These are phyloP conservation scores for Shiraia sp. DNA, from an alignment of 2,329 filamentous ascomycete species.

Conservation along the genomic window DNA sequence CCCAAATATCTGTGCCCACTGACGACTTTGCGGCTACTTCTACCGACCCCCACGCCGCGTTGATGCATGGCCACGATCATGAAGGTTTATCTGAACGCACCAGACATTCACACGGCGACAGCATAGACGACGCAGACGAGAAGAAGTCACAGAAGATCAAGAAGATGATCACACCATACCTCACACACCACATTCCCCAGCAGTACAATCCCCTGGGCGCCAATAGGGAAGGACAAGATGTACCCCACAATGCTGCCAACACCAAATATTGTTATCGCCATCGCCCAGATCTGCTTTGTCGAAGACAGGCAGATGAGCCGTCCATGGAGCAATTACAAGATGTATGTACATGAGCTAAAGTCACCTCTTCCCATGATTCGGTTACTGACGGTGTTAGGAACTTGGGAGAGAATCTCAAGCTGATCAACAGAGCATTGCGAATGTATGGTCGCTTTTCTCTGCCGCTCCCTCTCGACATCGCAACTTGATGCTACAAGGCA, in stretches of 20 bases:
- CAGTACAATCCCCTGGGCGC: slow-evolving; percentile 80
- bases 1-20: slow-evolving; percentile 3
- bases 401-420: slow-evolving; percentile 78
- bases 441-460: slow-evolving; percentile 97
- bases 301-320: slow-evolving; percentile 87
- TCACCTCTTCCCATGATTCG: neutral
- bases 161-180: slow-evolving; percentile 82
- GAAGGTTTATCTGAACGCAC: slow-evolving; percentile 34
- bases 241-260: slow-evolving; percentile 58
- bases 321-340: slow-evolving; percentile 95
- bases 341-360: slow-evolving; percentile 57
- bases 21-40: slow-evolving; percentile 13
- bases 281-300: slow-evolving; percentile 89
- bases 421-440: slow-evolving; percentile 93
- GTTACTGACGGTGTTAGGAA: slow-evolving; percentile 59
- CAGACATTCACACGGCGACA: slow-evolving; percentile 34
- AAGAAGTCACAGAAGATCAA: slow-evolving; percentile 64
- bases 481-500: slow-evolving; percentile 94
- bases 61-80: slow-evolving; percentile 45
- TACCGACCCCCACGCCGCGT: slow-evolving; percentile 37
- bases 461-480: slow-evolving; percentile 92
- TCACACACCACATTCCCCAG: slow-evolving; percentile 86
- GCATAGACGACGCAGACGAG: slow-evolving; percentile 29
- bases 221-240: slow-evolving; percentile 43
- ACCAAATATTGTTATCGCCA: slow-evolving; percentile 97